Evolutionary conservation across 495 filamentous ascomycete species (phyloP).

Genomic region (Lasiosphaeria miniovina): DNA sequence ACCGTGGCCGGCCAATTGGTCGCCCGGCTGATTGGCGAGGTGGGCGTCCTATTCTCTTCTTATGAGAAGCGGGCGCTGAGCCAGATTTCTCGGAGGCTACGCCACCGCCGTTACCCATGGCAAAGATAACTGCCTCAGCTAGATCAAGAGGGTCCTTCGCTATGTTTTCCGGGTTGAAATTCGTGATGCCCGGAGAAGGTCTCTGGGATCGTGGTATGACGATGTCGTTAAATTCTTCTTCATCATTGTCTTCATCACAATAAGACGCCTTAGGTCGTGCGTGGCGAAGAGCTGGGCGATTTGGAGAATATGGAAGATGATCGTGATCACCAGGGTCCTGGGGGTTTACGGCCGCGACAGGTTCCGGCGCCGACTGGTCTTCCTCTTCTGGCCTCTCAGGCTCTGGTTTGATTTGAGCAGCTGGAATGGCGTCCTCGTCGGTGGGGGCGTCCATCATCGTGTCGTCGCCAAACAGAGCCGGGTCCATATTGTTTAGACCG

Average conservation of each 20-base stretch:
- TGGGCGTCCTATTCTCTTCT: constrained; percentile 20
- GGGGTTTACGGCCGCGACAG: constrained; percentile 2
- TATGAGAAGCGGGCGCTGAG: neutral
- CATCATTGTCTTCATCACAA: constrained; percentile 33
- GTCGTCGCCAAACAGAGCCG: constrained; percentile 30
- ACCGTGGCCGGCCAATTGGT: constrained; percentile 25
- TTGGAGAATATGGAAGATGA: constrained; percentile 27
- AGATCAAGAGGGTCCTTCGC: constrained; percentile 38
- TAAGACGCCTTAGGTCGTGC: constrained; percentile 45
- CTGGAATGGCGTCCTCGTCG: constrained; percentile 7
- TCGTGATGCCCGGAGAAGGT: constrained; percentile 15
- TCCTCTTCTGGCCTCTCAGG: constrained; percentile 7
- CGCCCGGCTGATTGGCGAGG: constrained; percentile 1
- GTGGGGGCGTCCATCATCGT: constrained; percentile 20
- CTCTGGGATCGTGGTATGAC: constrained; percentile 27
- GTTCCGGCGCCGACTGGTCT: neutral
- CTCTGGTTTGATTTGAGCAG: constrained; percentile 3
- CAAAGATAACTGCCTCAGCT: constrained; percentile 31
- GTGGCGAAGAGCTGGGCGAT: constrained; percentile 41
- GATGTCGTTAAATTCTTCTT: constrained; percentile 39
- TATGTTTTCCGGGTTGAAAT: constrained; percentile 16
- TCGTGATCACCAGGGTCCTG: constrained; percentile 13
- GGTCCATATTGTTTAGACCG: constrained; percentile 39
- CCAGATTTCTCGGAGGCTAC: neutral
- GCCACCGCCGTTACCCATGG: constrained; percentile 8